Conservation (phyloP, 108 stramenopile genomes). For the Cyclotella sp. region DNA sequence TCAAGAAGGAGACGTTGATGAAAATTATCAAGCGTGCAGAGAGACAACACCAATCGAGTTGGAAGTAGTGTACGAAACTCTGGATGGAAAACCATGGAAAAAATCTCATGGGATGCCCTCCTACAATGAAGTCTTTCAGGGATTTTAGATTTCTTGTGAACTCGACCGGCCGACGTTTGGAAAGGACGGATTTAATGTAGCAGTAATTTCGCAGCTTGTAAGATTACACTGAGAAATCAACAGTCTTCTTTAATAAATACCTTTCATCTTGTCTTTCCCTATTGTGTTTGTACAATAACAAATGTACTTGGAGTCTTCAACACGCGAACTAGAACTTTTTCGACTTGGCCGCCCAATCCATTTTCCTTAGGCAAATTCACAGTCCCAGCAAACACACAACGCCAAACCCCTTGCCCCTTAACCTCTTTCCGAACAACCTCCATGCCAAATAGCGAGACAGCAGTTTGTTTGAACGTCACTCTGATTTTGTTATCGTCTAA, state of each 20-base stretch:
- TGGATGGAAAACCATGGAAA: slow-evolving; percentile 69
- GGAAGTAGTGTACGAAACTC: slow-evolving; percentile 67
- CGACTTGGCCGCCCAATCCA: neutral
- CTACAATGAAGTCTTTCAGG: slow-evolving; percentile 86
- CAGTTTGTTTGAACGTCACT: slow-evolving; percentile 49
- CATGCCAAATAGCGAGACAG: slow-evolving; percentile 32
- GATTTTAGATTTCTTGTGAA: slow-evolving; percentile 67
- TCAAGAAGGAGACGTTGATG: neutral
- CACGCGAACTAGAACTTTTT: slow-evolving; percentile 33
- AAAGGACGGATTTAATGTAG: too few relatives aligned
- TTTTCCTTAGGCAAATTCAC: slow-evolving; percentile 11
- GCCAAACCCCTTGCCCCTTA: slow-evolving; percentile 47
- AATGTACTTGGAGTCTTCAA: slow-evolving; percentile 51
- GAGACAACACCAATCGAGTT: slow-evolving; percentile 50
- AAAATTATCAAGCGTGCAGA: slow-evolving; percentile 9
- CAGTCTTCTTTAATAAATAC: neutral
- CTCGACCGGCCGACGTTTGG: too few relatives aligned
- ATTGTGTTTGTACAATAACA: slow-evolving; percentile 31
- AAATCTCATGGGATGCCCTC: slow-evolving; percentile 65
- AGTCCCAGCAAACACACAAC: slow-evolving; percentile 33
- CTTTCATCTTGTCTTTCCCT: neutral
- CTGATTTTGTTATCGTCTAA: slow-evolving; percentile 34
- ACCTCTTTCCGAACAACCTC: slow-evolving; percentile 37
- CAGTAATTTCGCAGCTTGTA: too few relatives aligned
- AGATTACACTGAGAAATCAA: too few relatives aligned